These are phyloP conservation scores for Venustampulla echinocandica DNA, from an alignment of 495 filamentous ascomycete species.

Conservation along the genomic window DNA sequence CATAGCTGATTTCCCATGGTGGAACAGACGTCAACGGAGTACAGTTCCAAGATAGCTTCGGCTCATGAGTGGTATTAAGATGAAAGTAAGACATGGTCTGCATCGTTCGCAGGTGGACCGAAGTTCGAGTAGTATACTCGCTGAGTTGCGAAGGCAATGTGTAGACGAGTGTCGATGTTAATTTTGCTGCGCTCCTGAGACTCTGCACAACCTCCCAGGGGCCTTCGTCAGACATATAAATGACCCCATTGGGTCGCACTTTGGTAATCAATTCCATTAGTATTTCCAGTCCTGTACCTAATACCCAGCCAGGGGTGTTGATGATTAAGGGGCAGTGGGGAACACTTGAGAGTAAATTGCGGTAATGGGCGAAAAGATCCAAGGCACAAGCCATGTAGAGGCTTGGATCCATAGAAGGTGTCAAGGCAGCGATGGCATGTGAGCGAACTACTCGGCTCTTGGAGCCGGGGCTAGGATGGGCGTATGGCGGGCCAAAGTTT, in stretches of 20 bases:
- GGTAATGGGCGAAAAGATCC: slow-evolving; percentile 61
- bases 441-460: slow-evolving; percentile 45
- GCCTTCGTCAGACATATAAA: slow-evolving; percentile 69
- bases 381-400: slow-evolving; percentile 60
- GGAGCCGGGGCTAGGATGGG: slow-evolving; percentile 42
- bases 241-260: slow-evolving; percentile 45
- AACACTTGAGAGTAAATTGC: slow-evolving; percentile 18
- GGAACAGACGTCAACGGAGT: slow-evolving; percentile 18
- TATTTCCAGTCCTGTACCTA: slow-evolving; percentile 64
- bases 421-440: slow-evolving; percentile 64
- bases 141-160: slow-evolving; percentile 51
- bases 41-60: slow-evolving; percentile 11
- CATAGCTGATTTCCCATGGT: slow-evolving; percentile 22
- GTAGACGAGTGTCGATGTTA: slow-evolving; percentile 27
- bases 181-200: slow-evolving; percentile 33
- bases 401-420: slow-evolving; percentile 59
- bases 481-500: slow-evolving; percentile 67
- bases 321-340: slow-evolving; percentile 56
- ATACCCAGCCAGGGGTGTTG: slow-evolving; percentile 79
- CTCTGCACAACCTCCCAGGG: slow-evolving; percentile 55
- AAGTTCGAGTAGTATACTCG: slow-evolving; percentile 53
- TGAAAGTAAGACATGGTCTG: slow-evolving; percentile 26
- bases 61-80: background rate
- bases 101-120: slow-evolving; percentile 54
- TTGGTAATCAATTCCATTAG: slow-evolving; percentile 51